Conservation (phyloP, 352 stramenopile species). For the Pythium folliculosum region DNA sequence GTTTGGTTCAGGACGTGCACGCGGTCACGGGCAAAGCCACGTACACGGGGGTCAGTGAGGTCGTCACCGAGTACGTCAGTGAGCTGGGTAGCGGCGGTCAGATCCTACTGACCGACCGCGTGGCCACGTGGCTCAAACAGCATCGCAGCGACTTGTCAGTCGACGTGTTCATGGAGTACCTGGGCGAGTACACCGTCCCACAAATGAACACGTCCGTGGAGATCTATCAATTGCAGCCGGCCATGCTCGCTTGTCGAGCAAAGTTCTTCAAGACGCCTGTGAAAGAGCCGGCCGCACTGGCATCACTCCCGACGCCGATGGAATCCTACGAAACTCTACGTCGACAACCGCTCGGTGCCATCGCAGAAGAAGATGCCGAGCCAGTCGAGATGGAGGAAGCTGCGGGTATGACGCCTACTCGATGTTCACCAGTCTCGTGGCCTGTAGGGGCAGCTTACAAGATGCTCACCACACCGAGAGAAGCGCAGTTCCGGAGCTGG, state of each 20-base stretch:
- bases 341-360: too few relatives aligned
- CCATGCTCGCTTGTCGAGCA: slow-evolving; percentile 6
- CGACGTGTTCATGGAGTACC: slow-evolving; percentile 27
- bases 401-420: too few relatives aligned
- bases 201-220: slow-evolving; percentile 39
- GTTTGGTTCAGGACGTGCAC: slow-evolving; percentile 26
- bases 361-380: too few relatives aligned
- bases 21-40: slow-evolving; percentile 29
- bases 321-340: too few relatives aligned
- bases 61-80: slow-evolving; percentile 30
- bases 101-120: slow-evolving; percentile 28
- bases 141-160: slow-evolving; percentile 10
- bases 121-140: slow-evolving; percentile 27
- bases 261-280: background rate
- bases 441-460: too few relatives aligned
- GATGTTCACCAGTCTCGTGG: too few relatives aligned
- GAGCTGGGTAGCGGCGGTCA: slow-evolving; percentile 33
- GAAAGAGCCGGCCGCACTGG: too few relatives aligned
- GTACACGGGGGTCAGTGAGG: slow-evolving; percentile 28
- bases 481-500: too few relatives aligned
- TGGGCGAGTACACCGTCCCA: slow-evolving; percentile 37
- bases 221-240: slow-evolving; percentile 41
- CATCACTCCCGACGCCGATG: too few relatives aligned
- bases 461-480: too few relatives aligned
- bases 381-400: too few relatives aligned